These are phyloP conservation scores for Quercus dentata DNA, from an alignment of 306 rosid species.

Conservation along the genomic window DNA sequence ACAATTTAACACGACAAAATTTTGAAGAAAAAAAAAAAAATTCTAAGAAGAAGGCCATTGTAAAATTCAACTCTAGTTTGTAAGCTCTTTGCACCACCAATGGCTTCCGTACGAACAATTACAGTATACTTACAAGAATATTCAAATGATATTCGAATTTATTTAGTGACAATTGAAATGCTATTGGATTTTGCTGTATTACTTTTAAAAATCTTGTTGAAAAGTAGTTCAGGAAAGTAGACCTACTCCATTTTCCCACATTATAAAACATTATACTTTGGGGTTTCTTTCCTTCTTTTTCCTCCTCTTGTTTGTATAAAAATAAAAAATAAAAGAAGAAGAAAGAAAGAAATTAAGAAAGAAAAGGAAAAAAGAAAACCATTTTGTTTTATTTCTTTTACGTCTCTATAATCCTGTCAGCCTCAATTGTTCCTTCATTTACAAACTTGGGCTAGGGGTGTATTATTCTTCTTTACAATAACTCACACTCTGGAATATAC, in stretches of 20 bases:
- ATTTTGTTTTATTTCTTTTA: background rate
- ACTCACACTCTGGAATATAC: slow-evolving; percentile 16
- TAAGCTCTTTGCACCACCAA: background rate
- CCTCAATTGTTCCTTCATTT: slow-evolving; percentile 39
- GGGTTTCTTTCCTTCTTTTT: too few species aligned
- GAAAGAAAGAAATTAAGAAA: too few species aligned
- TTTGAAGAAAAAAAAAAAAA: too few species aligned
- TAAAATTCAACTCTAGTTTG: too few species aligned
- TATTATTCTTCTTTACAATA: slow-evolving; percentile 21
- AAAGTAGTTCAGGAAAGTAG: background rate
- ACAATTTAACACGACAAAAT: too few species aligned
- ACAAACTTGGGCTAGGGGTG: slow-evolving; percentile 23
- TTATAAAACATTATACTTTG: too few species aligned
- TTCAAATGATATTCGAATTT: background rate
- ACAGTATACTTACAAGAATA: background rate
- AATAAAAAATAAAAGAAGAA: too few species aligned
- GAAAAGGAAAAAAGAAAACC: background rate
- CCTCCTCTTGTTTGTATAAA: too few species aligned
- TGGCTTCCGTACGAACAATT: background rate
- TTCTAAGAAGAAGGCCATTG: too few species aligned
- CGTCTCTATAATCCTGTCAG: background rate
- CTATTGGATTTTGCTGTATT: background rate
- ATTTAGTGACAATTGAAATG: background rate
- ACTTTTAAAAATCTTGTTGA: background rate
- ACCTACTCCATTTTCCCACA: background rate